Evolutionary conservation across 176 grass and related monocot species (phyloP).

Genomic region (Rhynchospora tenuis): DNA sequence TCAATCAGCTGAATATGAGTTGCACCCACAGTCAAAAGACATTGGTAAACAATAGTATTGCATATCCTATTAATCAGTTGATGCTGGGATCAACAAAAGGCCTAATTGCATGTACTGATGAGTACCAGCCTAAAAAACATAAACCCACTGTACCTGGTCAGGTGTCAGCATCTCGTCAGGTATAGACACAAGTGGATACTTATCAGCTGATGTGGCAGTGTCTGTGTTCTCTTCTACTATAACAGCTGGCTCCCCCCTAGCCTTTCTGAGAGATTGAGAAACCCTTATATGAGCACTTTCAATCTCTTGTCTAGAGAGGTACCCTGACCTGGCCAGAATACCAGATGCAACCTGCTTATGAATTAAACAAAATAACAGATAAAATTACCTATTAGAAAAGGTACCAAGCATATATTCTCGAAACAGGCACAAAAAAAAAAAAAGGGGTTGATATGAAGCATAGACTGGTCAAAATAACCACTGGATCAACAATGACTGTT

Average conservation of each 20-base stretch:
- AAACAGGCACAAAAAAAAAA: neutral
- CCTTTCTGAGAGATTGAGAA: conserved; percentile 77
- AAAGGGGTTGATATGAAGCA: neutral
- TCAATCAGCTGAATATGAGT: neutral
- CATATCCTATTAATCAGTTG: neutral
- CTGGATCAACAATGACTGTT: neutral
- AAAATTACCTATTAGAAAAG: neutral
- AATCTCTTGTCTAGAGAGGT: conserved; percentile 82
- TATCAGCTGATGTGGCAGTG: conserved; percentile 56
- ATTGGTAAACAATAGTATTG: neutral
- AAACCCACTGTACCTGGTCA: conserved; percentile 56
- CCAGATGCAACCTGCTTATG: conserved; percentile 24
- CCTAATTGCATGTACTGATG: neutral
- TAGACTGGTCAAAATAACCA: neutral
- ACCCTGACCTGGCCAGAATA: conserved; percentile 53
- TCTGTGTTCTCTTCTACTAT: conserved; percentile 40
- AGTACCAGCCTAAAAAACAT: neutral
- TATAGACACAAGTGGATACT: conserved; percentile 75
- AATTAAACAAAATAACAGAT: neutral
- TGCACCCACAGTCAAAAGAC: neutral
- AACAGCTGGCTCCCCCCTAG: conserved; percentile 72
- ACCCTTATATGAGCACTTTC: conserved; percentile 56
- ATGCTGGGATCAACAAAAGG: neutral
- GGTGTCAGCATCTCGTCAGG: conserved; percentile 76
- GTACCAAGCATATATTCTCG: neutral